Conservation (phyloP, 371 early-diverging fungal species). For the Rhizopus arrhizus region DNA sequence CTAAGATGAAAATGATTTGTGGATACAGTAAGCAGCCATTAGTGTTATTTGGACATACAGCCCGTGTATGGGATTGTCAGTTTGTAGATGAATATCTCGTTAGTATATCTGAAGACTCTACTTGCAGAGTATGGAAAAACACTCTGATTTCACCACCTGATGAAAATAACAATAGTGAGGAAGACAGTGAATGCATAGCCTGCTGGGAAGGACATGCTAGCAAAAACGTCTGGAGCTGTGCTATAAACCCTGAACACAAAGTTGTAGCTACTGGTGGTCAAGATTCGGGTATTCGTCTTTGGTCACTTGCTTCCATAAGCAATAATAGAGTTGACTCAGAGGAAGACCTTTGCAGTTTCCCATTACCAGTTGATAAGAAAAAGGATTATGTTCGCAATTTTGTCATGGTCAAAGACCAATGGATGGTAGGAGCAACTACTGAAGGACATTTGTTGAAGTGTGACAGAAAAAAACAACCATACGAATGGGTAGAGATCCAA, state of each 20-base stretch:
- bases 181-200: constrained; percentile 58
- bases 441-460: constrained; percentile 52
- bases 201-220: constrained; percentile 80
- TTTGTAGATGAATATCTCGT: constrained; percentile 62
- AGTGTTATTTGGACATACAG: constrained; percentile 77
- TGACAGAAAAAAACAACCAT: constrained; percentile 22
- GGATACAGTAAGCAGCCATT: constrained; percentile 40
- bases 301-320: constrained; percentile 62
- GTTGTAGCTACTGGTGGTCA: constrained; percentile 79
- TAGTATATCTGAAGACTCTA: constrained; percentile 75
- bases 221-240: constrained; percentile 86
- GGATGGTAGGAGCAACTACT: constrained; percentile 40
- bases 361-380: constrained; percentile 23
- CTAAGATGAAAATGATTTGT: not conserved
- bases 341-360: constrained; percentile 39
- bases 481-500: constrained; percentile 35
- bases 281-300: constrained; percentile 78
- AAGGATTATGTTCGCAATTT: constrained; percentile 60
- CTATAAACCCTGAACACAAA: constrained; percentile 54
- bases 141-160: constrained; percentile 31
- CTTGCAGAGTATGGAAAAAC: constrained; percentile 81
- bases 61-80: constrained; percentile 83
- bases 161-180: constrained; percentile 31
- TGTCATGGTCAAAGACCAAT: constrained; percentile 40
- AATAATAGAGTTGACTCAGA: constrained; percentile 60